phyloP scores from a whole-genome alignment of 2,329 filamentous ascomycete species.

The Parafenestella ontariensis region DNA sequence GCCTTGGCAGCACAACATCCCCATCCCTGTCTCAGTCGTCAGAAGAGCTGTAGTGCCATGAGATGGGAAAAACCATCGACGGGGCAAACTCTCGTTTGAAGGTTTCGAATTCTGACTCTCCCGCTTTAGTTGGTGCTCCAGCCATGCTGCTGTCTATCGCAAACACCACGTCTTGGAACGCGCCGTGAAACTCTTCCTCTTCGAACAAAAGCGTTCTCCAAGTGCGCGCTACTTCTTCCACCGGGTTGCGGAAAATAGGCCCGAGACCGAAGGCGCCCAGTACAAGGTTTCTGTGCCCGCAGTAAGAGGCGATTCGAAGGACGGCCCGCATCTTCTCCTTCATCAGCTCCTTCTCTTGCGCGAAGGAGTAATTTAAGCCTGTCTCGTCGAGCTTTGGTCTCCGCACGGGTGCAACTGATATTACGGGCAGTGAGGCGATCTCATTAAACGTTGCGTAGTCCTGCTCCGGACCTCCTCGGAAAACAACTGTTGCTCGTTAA shows the following conservation, averaged over 20 bases:
- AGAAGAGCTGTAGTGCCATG: constrained; percentile 1
- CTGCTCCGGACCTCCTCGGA: constrained; percentile 68
- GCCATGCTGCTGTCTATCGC: constrained; percentile 51
- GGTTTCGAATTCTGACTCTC: constrained; percentile 48
- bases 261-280: constrained; percentile 55
- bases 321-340: constrained; percentile 75
- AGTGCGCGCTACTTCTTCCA: constrained; percentile 52
- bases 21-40: constrained; percentile 3
- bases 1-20: neutral
- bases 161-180: constrained; percentile 55
- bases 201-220: constrained; percentile 54
- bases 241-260: constrained; percentile 55
- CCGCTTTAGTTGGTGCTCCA: constrained; percentile 39
- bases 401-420: constrained; percentile 74
- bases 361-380: constrained; percentile 74
- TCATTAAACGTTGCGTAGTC: constrained; percentile 49
- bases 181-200: constrained; percentile 53
- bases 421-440: constrained; percentile 69
- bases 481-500: constrained; percentile 62
- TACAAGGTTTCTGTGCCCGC: constrained; percentile 50
- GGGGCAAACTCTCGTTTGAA: constrained; percentile 51
- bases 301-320: constrained; percentile 68
- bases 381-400: constrained; percentile 75
- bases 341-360: constrained; percentile 73
- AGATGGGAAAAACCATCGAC: constrained; percentile 46